These are phyloP conservation scores for Thielaviopsis musarum DNA, from an alignment of 2,329 filamentous ascomycete species.

Conservation along the genomic window DNA sequence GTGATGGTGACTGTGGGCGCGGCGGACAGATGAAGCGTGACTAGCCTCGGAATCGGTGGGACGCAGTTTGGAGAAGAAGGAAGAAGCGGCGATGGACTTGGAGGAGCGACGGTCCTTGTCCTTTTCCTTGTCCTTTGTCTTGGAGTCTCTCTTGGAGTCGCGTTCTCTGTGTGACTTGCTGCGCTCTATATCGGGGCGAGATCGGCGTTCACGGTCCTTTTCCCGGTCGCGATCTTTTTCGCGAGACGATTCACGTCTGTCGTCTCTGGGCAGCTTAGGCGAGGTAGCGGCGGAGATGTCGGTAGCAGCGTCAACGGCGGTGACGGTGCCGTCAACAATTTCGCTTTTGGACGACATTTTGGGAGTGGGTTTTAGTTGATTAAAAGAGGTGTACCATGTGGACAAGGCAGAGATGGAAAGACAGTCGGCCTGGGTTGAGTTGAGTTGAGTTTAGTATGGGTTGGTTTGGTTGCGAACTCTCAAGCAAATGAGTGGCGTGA, in stretches of 20 bases:
- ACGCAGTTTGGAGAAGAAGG: conserved; percentile 20
- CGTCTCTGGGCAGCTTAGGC: not conserved
- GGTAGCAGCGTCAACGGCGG: conserved; percentile 6
- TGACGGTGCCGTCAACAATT: conserved; percentile 4
- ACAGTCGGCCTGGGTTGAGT: too few species aligned
- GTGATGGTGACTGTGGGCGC: conserved; percentile 16
- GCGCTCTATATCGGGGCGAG: conserved; percentile 10
- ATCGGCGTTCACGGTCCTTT: conserved; percentile 7
- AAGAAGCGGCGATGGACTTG: conserved; percentile 17
- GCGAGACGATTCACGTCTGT: conserved; percentile 9
- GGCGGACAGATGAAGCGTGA: conserved; percentile 15
- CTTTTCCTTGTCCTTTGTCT: conserved; percentile 20
- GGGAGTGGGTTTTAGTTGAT: not conserved
- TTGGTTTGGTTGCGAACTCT: too few species aligned
- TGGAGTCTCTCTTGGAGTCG: conserved; percentile 19
- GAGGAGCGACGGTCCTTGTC: conserved; percentile 25
- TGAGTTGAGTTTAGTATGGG: too few species aligned
- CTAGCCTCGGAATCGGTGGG: conserved; percentile 24
- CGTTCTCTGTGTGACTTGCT: conserved; percentile 19
- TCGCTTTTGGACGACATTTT: conserved; percentile 10
- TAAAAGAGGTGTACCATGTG: not conserved
- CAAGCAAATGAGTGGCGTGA: too few species aligned
- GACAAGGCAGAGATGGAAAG: too few species aligned
- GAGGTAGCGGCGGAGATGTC: conserved; percentile 8
- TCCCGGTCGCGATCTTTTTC: conserved; percentile 10